phyloP scores from a whole-genome alignment of 2,329 filamentous ascomycete species.

The Fusarium concolor region DNA sequence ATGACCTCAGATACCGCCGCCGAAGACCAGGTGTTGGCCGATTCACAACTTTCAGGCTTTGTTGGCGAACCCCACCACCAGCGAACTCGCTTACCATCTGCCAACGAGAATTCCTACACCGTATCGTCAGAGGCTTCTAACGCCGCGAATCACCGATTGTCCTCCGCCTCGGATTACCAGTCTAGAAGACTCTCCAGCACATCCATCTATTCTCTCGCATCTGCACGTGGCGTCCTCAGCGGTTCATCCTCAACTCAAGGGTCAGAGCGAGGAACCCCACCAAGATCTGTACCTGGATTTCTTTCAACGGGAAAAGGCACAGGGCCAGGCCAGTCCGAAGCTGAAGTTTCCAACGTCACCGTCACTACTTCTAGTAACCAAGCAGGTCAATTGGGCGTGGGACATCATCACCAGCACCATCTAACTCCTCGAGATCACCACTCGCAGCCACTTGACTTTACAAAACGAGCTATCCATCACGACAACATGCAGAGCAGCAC shows the following conservation, averaged over 20 bases:
- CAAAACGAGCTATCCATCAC: conserved; percentile 56
- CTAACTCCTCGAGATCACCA: conserved; percentile 59
- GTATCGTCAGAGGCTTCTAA: conserved; percentile 63
- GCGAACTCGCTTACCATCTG: conserved; percentile 52
- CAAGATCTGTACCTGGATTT: conserved; percentile 59
- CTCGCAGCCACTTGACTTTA: conserved; percentile 57
- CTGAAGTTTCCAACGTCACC: conserved; percentile 63
- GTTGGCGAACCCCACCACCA: conserved; percentile 62
- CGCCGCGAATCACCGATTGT: conserved; percentile 51
- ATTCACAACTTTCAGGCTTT: conserved; percentile 56
- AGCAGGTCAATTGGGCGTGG: conserved; percentile 55
- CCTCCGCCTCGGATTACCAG: conserved; percentile 64
- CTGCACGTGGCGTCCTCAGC: conserved; percentile 63
- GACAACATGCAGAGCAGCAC: conserved; percentile 51
- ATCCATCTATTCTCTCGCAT: conserved; percentile 77
- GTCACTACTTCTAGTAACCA: conserved; percentile 63
- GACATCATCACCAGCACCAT: conserved; percentile 54
- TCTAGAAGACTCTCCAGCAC: conserved; percentile 78
- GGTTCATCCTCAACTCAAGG: conserved; percentile 65
- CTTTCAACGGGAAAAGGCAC: conserved; percentile 60
- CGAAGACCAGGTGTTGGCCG: conserved; percentile 52
- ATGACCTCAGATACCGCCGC: conserved; percentile 55
- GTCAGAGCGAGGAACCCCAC: conserved; percentile 59
- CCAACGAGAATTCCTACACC: conserved; percentile 44
- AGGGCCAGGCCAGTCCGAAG: conserved; percentile 60